Evolutionary conservation across 2,329 filamentous ascomycete species (phyloP).

Genomic region (Gaeumannomyces tritici): DNA sequence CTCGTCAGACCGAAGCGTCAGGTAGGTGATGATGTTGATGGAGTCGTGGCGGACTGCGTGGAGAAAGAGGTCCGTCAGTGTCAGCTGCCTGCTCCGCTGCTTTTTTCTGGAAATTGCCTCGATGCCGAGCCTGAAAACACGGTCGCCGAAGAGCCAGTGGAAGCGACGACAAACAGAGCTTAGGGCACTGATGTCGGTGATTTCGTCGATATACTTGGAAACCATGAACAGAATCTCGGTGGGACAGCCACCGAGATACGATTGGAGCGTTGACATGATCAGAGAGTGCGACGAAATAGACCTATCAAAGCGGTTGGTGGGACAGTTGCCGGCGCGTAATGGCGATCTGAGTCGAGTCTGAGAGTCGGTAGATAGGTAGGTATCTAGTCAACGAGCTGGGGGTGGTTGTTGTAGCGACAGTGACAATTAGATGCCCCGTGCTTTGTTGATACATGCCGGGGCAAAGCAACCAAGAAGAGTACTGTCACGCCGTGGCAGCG

Average conservation of each 20-base stretch:
- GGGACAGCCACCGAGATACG: neutral
- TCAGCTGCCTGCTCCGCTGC: neutral
- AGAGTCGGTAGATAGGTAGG: too few relatives aligned
- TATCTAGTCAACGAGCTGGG: too few relatives aligned
- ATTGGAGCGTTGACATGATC: neutral
- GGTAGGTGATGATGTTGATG: neutral
- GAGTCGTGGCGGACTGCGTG: slow-evolving; percentile 2
- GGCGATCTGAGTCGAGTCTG: too few relatives aligned
- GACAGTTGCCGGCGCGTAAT: neutral
- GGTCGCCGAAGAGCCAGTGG: neutral
- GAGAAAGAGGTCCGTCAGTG: neutral
- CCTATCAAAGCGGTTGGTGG: too few relatives aligned
- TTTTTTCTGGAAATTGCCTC: neutral
- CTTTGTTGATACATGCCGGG: neutral
- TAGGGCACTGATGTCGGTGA: neutral
- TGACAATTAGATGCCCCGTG: neutral
- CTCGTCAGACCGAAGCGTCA: neutral
- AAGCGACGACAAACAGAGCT: neutral
- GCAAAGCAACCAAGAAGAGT: too few relatives aligned
- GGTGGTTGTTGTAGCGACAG: neutral
- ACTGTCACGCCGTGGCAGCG: too few relatives aligned
- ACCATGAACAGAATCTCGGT: neutral
- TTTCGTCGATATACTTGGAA: neutral
- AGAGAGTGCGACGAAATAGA: too few relatives aligned
- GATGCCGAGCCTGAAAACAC: neutral